Conservation (phyloP, 352 stramenopile genomes). For the Phytophthora citrophthora region DNA sequence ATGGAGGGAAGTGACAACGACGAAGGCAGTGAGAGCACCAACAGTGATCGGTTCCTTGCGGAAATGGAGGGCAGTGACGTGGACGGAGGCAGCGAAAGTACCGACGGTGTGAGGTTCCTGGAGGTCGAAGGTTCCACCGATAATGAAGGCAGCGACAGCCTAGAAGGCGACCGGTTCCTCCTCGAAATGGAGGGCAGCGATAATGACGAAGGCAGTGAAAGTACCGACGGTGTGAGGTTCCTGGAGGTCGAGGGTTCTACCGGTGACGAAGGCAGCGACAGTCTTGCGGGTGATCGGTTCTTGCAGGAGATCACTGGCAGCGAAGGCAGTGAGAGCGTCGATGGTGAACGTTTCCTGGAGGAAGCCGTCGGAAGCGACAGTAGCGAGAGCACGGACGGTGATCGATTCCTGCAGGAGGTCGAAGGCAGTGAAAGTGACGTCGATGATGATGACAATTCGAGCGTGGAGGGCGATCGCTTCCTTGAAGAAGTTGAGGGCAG, state of each 20-base stretch:
- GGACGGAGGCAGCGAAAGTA: background rate
- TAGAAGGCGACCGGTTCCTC: background rate
- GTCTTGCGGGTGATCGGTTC: background rate
- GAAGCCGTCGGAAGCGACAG: background rate
- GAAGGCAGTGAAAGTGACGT: background rate
- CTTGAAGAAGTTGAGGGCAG: slow-evolving; percentile 8
- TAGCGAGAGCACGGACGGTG: background rate
- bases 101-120: background rate
- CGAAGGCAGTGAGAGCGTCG: background rate
- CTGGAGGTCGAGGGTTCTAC: background rate
- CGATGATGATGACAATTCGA: background rate
- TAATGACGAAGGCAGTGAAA: background rate
- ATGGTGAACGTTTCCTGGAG: background rate
- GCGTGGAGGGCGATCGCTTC: slow-evolving; percentile 5
- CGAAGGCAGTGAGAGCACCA: slow-evolving; percentile 3
- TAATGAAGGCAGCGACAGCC: background rate
- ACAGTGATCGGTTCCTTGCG: background rate
- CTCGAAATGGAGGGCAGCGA: background rate
- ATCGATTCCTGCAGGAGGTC: slow-evolving; percentile 10
- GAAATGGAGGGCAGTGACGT: background rate
- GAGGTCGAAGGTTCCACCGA: background rate
- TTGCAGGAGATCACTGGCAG: too few species aligned
- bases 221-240: background rate
- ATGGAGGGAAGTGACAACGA: slow-evolving; percentile 4
- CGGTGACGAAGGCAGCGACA: background rate